Evolutionary conservation across 2,329 filamentous ascomycete genomes (phyloP).

Genomic region (Colletotrichum sp.): DNA sequence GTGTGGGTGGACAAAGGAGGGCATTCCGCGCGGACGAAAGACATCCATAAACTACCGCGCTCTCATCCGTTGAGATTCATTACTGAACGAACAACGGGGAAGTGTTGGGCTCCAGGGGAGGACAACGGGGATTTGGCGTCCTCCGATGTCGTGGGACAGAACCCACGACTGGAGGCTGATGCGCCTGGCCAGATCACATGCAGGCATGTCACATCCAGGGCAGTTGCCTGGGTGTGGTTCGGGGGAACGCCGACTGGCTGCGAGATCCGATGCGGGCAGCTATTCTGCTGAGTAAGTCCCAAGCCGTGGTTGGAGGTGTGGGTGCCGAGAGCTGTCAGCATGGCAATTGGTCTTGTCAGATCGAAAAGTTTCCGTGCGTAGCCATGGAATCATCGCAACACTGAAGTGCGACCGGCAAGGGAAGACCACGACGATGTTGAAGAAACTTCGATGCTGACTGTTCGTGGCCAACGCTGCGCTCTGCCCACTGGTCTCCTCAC

Average conservation of each 20-base stretch:
- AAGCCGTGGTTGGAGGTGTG: constrained; percentile 31
- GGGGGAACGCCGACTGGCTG: constrained; percentile 39
- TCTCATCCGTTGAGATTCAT: constrained; percentile 55
- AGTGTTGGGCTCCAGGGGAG: constrained; percentile 30
- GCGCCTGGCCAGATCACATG: constrained; percentile 61
- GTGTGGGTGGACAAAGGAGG: constrained; percentile 55
- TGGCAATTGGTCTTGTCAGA: constrained; percentile 38
- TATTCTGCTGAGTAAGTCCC: constrained; percentile 1
- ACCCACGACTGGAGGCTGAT: constrained; percentile 57
- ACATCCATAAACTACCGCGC: constrained; percentile 92
- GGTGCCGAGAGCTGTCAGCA: constrained; percentile 49
- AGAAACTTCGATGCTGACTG: constrained; percentile 43
- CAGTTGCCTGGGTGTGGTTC: constrained; percentile 44
- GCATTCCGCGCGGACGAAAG: constrained; percentile 84
- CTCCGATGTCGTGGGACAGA: constrained; percentile 42
- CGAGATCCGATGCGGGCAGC: constrained; percentile 15
- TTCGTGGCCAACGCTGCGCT: constrained; percentile 51
- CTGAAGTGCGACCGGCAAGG: constrained; percentile 2
- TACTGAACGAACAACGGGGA: constrained; percentile 50
- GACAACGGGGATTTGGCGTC: constrained; percentile 53
- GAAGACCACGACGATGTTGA: neutral
- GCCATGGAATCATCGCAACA: constrained; percentile 44
- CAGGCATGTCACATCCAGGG: constrained; percentile 49
- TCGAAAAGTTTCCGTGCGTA: constrained; percentile 50
- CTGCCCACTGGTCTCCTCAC: constrained; percentile 40